phyloP scores from a whole-genome alignment of 805 yeast genomes.

The Huiozyma sinensis region DNA sequence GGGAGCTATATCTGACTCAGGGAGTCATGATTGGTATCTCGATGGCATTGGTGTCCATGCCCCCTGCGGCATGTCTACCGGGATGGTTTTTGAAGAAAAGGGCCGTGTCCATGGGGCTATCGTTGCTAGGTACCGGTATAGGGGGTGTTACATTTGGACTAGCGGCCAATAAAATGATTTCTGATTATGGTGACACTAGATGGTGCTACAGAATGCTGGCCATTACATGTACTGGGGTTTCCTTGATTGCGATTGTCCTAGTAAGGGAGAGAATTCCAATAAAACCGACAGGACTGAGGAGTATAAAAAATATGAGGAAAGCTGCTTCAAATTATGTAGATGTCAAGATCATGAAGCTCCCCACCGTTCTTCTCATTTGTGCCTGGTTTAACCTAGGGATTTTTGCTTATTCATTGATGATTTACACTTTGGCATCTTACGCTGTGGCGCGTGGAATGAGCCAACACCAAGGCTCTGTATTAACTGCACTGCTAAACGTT shows the following conservation, averaged over 20 bases:
- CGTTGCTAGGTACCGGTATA: slow-evolving; percentile 41
- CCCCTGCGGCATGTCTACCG: slow-evolving; percentile 50
- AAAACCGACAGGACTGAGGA: slow-evolving; percentile 20
- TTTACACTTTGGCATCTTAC: slow-evolving; percentile 39
- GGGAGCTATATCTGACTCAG: slow-evolving; percentile 62
- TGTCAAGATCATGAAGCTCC: slow-evolving; percentile 24
- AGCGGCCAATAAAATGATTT: slow-evolving; percentile 32
- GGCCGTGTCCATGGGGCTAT: slow-evolving; percentile 42
- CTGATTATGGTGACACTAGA: slow-evolving; percentile 29
- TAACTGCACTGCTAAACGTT: slow-evolving; percentile 37
- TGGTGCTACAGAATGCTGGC: slow-evolving; percentile 41
- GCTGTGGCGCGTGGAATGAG: slow-evolving; percentile 39
- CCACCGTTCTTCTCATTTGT: slow-evolving; percentile 26
- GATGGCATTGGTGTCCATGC: slow-evolving; percentile 43
- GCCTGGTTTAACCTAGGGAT: slow-evolving; percentile 30
- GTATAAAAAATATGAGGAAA: slow-evolving; percentile 9
- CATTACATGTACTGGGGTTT: slow-evolving; percentile 29
- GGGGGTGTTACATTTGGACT: slow-evolving; percentile 38
- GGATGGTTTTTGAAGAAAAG: slow-evolving; percentile 61
- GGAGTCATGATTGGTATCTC: slow-evolving; percentile 50
- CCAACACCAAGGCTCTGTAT: slow-evolving; percentile 33
- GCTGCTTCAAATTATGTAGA: slow-evolving; percentile 6
- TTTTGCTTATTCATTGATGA: slow-evolving; percentile 34
- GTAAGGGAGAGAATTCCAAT: slow-evolving; percentile 36
- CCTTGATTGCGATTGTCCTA: slow-evolving; percentile 32